phyloP scores from a whole-genome alignment of 805 yeast genomes.

The Yarrowia hollandica region DNA sequence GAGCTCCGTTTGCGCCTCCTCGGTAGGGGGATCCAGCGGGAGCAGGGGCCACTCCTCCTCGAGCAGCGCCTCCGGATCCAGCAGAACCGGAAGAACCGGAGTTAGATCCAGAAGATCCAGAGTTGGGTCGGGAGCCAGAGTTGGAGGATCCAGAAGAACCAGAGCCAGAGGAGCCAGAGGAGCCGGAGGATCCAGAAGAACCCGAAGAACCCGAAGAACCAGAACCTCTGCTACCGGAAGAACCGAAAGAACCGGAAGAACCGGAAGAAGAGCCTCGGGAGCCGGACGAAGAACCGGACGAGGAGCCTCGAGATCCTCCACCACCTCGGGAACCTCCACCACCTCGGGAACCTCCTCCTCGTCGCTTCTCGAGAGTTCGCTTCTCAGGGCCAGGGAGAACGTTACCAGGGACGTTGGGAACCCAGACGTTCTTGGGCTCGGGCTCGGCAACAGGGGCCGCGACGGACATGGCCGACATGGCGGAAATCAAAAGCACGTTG shows the following conservation, averaged over 20 bases:
- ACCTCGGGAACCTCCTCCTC: conserved; percentile 25
- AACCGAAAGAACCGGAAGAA: background rate
- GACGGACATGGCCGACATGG: conserved; percentile 12
- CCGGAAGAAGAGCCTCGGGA: conserved; percentile 9
- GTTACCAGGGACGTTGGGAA: background rate
- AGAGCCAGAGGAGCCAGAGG: background rate
- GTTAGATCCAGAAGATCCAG: conserved; percentile 29
- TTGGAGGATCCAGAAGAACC: conserved; percentile 15
- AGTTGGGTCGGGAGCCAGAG: background rate
- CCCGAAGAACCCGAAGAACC: conserved; percentile 23
- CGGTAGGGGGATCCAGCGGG: conserved; percentile 20
- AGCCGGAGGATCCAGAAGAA: background rate
- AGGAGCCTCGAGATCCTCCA: background rate
- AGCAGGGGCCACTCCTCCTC: conserved; percentile 15
- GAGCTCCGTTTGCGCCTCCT: conserved; percentile 13
- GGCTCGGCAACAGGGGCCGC: conserved; percentile 9
- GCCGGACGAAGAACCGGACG: background rate
- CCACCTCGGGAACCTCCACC: conserved; percentile 3
- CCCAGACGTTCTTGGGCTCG: conserved; percentile 25
- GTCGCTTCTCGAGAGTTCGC: conserved; percentile 7
- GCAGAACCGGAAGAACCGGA: conserved; percentile 16
- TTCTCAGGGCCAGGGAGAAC: conserved; percentile 8
- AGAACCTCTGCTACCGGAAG: background rate
- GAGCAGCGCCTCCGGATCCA: conserved; percentile 9
- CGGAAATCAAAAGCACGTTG: conserved; percentile 1